A percentile compares a stretch with the other conserved stretches of the same genome.
phyloP scores from a whole-genome alignment of 768 basidiomycete species.

The Leccinellum albellum region DNA sequence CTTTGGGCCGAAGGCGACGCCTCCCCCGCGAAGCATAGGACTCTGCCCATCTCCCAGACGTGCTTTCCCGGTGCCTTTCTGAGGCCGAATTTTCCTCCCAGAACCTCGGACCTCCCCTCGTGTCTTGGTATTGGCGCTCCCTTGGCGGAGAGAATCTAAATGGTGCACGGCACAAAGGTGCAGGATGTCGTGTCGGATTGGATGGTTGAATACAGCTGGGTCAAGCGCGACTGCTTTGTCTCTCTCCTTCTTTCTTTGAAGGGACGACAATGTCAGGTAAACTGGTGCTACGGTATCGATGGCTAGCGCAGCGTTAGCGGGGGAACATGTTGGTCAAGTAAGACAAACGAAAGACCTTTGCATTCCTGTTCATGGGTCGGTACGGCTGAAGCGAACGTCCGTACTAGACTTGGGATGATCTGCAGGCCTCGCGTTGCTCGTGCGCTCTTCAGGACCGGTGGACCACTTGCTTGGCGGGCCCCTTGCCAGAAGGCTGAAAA shows the following conservation, averaged over 20 bases:
- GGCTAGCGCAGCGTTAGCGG: conserved; percentile 28
- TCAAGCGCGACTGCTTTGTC: conserved; percentile 60
- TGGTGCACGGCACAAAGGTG: conserved; percentile 90
- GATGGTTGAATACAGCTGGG: conserved; percentile 82
- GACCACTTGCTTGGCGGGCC: conserved; percentile 11
- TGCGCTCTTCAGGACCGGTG: not conserved
- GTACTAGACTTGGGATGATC: conserved; percentile 3
- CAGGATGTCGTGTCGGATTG: conserved; percentile 87
- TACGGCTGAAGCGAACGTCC: conserved; percentile 10
- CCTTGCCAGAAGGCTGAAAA: conserved; percentile 14
- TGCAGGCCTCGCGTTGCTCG: not conserved
- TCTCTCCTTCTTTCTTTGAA: conserved; percentile 41
- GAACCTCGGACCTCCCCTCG: conserved; percentile 88
- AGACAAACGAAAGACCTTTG: conserved; percentile 15
- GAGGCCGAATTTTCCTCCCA: conserved; percentile 81
- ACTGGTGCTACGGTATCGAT: conserved; percentile 44
- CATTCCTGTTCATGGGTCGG: conserved; percentile 3
- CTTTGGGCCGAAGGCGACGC: conserved; percentile 87
- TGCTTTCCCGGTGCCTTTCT: conserved; percentile 89
- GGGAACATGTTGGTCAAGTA: not conserved
- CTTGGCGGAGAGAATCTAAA: conserved; percentile 85
- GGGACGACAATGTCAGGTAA: conserved; percentile 58
- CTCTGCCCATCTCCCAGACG: conserved; percentile 86
- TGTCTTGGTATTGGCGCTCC: conserved; percentile 87
- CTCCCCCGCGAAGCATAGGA: conserved; percentile 88